phyloP scores from a whole-genome alignment of 2,329 filamentous ascomycete species.

The Phaeosphaeriaceae sp. region DNA sequence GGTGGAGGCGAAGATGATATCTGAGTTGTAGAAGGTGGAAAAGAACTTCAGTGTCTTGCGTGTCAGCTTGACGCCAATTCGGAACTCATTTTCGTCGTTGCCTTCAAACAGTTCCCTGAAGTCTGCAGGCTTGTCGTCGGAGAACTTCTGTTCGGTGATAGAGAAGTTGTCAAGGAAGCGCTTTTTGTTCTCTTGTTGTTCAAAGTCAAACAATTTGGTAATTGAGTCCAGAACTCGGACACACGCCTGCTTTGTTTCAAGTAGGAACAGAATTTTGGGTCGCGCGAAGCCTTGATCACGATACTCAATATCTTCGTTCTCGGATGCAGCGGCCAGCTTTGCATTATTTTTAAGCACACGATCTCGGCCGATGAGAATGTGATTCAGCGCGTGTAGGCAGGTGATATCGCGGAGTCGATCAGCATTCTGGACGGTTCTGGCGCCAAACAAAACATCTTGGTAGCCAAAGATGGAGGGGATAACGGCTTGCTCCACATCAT shows the following conservation, averaged over 20 bases:
- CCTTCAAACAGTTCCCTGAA: slow-evolving; percentile 90
- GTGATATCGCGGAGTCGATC: slow-evolving; percentile 71
- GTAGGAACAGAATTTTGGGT: slow-evolving; percentile 87
- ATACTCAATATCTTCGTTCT: slow-evolving; percentile 69
- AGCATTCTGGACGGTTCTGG: slow-evolving; percentile 72
- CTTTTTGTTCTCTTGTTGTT: slow-evolving; percentile 94
- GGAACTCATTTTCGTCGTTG: slow-evolving; percentile 97
- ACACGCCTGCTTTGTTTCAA: slow-evolving; percentile 88
- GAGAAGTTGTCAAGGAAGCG: slow-evolving; percentile 86
- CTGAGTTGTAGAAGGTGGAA: slow-evolving; percentile 92
- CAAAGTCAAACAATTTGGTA: slow-evolving; percentile 75
- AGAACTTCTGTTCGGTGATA: slow-evolving; percentile 70
- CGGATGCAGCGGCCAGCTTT: slow-evolving; percentile 71
- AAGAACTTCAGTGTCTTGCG: slow-evolving; percentile 96
- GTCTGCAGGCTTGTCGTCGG: slow-evolving; percentile 79
- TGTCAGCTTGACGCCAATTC: slow-evolving; percentile 94
- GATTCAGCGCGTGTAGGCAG: slow-evolving; percentile 87
- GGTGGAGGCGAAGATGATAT: slow-evolving; percentile 91
- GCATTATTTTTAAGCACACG: slow-evolving; percentile 91
- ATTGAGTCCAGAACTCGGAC: slow-evolving; percentile 80
- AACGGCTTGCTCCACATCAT: slow-evolving; percentile 65
- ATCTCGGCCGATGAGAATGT: slow-evolving; percentile 91
- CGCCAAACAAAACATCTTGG: slow-evolving; percentile 77
- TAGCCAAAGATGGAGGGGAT: slow-evolving; percentile 81
- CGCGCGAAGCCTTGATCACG: slow-evolving; percentile 95